A percentile compares a stretch with the other conserved stretches of the same genome.
Evolutionary conservation across 441 rosid species (phyloP).

Genomic region (Melastoma candidum): DNA sequence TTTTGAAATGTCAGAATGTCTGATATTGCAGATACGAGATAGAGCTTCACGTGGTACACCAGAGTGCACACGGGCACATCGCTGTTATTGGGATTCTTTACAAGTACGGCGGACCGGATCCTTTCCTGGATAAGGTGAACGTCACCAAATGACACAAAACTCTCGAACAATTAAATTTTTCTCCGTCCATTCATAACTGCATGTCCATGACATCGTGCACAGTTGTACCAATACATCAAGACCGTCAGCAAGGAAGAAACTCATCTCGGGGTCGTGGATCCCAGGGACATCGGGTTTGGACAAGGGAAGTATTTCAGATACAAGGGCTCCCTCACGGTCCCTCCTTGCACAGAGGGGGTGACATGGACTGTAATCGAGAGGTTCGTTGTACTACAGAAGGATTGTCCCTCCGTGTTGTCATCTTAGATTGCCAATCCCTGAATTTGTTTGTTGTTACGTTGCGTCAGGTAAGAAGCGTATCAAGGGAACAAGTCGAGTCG

Average conservation of each 20-base stretch:
- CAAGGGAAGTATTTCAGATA: conserved; percentile 52
- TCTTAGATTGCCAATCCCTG: background rate
- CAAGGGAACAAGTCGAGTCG: conserved; percentile 39
- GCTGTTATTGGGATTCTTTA: conserved; percentile 40
- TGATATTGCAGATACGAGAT: conserved; percentile 21
- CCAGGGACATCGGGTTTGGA: conserved; percentile 28
- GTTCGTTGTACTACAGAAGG: no score
- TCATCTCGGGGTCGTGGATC: conserved; percentile 34
- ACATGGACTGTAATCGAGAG: conserved; percentile 28
- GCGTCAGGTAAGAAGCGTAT: conserved; percentile 42
- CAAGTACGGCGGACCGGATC: conserved; percentile 38
- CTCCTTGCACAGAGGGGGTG: conserved; percentile 69
- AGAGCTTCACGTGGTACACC: conserved; percentile 63
- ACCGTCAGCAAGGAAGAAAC: conserved; percentile 24
- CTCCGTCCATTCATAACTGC: no score
- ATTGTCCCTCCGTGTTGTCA: background rate
- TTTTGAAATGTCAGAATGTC: background rate
- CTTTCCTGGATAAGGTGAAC: conserved; percentile 33
- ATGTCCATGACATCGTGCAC: background rate
- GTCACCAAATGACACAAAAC: no score
- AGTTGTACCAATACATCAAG: conserved; percentile 36
- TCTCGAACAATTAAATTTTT: no score
- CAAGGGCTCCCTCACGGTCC: conserved; percentile 53
- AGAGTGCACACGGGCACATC: conserved; percentile 14
- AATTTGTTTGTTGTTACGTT: background rate